Conservation (phyloP, 495 filamentous ascomycete species). For the Penicillium turbatum region DNA sequence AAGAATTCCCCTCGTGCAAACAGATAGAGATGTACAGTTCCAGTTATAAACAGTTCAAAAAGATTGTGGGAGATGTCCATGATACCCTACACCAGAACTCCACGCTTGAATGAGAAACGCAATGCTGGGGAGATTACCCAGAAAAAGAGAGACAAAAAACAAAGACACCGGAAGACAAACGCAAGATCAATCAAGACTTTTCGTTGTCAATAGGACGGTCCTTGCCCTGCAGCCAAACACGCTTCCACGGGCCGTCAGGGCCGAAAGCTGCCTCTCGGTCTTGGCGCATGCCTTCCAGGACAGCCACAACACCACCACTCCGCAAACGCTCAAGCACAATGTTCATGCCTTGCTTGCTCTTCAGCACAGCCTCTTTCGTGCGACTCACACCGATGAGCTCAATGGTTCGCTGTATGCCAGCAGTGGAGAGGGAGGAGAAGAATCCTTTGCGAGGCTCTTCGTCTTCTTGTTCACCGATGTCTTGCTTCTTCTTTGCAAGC, state of each 20-base stretch:
- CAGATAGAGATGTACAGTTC: neutral
- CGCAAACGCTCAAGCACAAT: slow-evolving; percentile 85
- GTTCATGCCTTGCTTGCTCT: slow-evolving; percentile 92
- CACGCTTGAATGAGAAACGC: slow-evolving; percentile 30
- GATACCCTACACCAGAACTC: slow-evolving; percentile 31
- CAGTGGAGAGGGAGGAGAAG: slow-evolving; percentile 70
- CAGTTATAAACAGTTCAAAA: slow-evolving; percentile 1
- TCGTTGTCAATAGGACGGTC: slow-evolving; percentile 30
- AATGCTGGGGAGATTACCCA: slow-evolving; percentile 3
- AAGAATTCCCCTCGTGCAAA: slow-evolving; percentile 1
- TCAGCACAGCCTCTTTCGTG: slow-evolving; percentile 76
- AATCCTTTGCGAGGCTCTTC: slow-evolving; percentile 56
- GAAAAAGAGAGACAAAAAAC: neutral
- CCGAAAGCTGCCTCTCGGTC: slow-evolving; percentile 54
- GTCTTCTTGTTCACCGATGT: slow-evolving; percentile 41
- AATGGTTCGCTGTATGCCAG: slow-evolving; percentile 80
- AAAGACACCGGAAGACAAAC: neutral
- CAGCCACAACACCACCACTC: slow-evolving; percentile 74
- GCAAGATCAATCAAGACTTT: slow-evolving; percentile 6
- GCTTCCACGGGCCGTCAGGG: slow-evolving; percentile 46
- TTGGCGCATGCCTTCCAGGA: slow-evolving; percentile 77
- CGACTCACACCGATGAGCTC: slow-evolving; percentile 82
- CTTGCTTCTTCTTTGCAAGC: slow-evolving; percentile 47
- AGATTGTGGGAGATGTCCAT: slow-evolving; percentile 25
- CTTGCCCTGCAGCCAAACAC: slow-evolving; percentile 41